These are phyloP conservation scores for Aspergillus indologenus DNA, from an alignment of 495 filamentous ascomycete species.

Conservation along the genomic window DNA sequence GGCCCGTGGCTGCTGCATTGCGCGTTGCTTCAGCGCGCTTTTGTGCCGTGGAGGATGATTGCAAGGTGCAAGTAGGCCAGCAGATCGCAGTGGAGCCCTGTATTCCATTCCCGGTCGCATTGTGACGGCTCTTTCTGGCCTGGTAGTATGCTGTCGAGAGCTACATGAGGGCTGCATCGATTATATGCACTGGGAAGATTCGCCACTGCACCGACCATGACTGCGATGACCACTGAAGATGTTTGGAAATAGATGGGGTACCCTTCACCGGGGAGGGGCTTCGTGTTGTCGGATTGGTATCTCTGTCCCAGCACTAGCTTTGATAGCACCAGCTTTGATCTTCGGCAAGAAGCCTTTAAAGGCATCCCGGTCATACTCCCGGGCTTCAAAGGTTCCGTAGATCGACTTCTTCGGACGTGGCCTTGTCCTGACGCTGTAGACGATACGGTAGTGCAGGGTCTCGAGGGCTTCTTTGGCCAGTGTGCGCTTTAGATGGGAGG, in stretches of 20 bases:
- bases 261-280: not conserved
- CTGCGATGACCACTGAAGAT: not conserved
- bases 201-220: not conserved
- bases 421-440: conserved; percentile 66
- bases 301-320: conserved; percentile 7
- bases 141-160: too few relatives aligned
- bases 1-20: too few relatives aligned
- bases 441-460: conserved; percentile 64
- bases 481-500: conserved; percentile 65
- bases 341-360: not conserved
- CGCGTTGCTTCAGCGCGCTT: too few relatives aligned
- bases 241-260: not conserved
- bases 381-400: conserved; percentile 43
- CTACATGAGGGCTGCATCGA: too few relatives aligned
- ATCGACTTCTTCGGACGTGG: conserved; percentile 54
- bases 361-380: conserved; percentile 2
- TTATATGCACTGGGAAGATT: too few relatives aligned
- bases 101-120: too few relatives aligned
- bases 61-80: too few relatives aligned
- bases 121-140: too few relatives aligned
- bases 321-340: not conserved
- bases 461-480: conserved; percentile 72
- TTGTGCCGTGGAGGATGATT: too few relatives aligned
- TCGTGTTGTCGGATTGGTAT: conserved; percentile 13
- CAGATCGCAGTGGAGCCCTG: too few relatives aligned